Base-by-base conservation (phyloP, 805 yeast species). In the Candida peoriensis region DNA sequence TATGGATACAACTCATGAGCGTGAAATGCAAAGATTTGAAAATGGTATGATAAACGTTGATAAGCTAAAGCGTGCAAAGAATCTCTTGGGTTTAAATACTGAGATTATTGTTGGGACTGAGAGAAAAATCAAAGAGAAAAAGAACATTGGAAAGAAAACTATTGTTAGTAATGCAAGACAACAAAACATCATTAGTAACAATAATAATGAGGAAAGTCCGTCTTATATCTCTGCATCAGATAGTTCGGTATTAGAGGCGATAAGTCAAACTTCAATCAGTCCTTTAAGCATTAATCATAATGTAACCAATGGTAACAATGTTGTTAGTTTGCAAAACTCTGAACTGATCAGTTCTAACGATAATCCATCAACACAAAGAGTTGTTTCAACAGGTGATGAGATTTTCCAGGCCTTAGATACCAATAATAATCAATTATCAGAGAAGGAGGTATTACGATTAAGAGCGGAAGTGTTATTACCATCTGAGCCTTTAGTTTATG, bases 101-200 rank as follows among this genome's bases (percentile, higher is more conserved):
- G 95, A 84, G 55, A 72, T 87, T 2, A 67, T 85, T 16, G 70
- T 88, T 19, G 97, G 97, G 4, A 87, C 95, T 0, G 81, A 75
- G 46, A 63, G 90, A 43, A 40, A 43, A 8, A 27, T 38, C 32
- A 45, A 46, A 29, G 24, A 38, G 33, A 37, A 36, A 28, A 15
- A 30, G 8, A 31, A 27, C 18, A 34, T 34, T 34, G 47, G 44
- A n/a, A 36, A 41, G 39, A 24, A 36, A 27, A 37, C 39, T 20
- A 36, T 33, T 29, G 25, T 41, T 18, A 23, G 38, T 8, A 35
- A 35, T 24, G 36, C 41, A 9, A 14, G 28, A 6, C 24, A 20
- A 27, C 39, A 28, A 30, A 32, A 29, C 34, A 31, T 14, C 24
- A 41, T 18, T 25, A 19, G 8, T 5, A 20, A 23, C 12, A 18